These are phyloP conservation scores for Penicillium sp. DNA, from an alignment of 2,329 filamentous ascomycete species.

Conservation along the genomic window DNA sequence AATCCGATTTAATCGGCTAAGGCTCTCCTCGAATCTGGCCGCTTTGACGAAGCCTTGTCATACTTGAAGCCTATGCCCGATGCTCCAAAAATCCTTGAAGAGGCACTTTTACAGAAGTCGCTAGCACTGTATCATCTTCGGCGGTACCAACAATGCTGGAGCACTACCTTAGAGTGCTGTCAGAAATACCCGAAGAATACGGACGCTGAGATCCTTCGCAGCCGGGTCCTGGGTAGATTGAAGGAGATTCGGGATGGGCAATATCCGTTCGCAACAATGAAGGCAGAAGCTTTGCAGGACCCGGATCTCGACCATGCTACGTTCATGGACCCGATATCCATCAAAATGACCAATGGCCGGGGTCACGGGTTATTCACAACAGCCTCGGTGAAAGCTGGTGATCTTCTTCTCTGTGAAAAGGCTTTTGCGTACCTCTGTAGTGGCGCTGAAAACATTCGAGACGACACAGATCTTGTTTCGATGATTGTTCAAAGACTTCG, in stretches of 20 bases:
- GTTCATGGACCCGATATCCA: neutral
- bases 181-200: too few relatives aligned
- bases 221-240: neutral
- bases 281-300: neutral
- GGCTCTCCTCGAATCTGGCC: too few relatives aligned
- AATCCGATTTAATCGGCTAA: too few relatives aligned
- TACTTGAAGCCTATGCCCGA: too few relatives aligned
- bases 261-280: neutral
- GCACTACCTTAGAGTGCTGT: too few relatives aligned
- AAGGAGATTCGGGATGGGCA: neutral
- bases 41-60: too few relatives aligned
- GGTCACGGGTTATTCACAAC: neutral
- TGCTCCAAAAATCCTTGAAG: too few relatives aligned
- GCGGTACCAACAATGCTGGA: too few relatives aligned
- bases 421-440: neutral
- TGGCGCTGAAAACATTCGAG: neutral
- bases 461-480: neutral
- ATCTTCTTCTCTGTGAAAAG: neutral
- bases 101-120: too few relatives aligned
- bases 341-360: neutral
- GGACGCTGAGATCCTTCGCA: too few relatives aligned
- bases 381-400: neutral
- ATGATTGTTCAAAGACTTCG: neutral
- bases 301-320: neutral
- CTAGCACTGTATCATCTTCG: too few relatives aligned